Evolutionary conservation across 2,329 filamentous ascomycete species (phyloP).

Genomic region (Ciborinia camelliae): DNA sequence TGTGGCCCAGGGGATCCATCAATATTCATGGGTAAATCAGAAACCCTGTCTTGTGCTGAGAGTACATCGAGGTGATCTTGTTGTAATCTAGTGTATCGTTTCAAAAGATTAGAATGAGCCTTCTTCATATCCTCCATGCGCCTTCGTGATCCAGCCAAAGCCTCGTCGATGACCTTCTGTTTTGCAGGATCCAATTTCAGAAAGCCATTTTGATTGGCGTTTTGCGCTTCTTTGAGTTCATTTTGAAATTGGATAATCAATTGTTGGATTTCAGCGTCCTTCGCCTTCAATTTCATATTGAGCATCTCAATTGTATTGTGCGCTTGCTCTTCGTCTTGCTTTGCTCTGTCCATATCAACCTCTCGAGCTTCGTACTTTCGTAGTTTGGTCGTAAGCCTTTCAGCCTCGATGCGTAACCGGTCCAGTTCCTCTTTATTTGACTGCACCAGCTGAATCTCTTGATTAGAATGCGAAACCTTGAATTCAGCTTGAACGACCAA

Average conservation of each 20-base stretch:
- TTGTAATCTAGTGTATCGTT: conserved; percentile 49
- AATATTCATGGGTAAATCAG: conserved; percentile 9
- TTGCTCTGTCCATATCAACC: conserved; percentile 53
- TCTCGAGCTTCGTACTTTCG: conserved; percentile 63
- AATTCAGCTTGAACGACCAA: conserved; percentile 68
- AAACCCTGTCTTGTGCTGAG: background rate
- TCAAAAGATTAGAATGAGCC: conserved; percentile 48
- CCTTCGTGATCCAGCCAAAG: conserved; percentile 23
- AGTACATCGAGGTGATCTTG: conserved; percentile 38
- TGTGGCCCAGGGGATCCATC: conserved; percentile 3
- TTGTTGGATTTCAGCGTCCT: conserved; percentile 47
- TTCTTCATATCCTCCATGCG: conserved; percentile 50
- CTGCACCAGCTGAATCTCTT: conserved; percentile 62
- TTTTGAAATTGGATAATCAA: conserved; percentile 21
- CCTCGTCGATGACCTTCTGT: conserved; percentile 25
- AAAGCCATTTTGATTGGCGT: background rate
- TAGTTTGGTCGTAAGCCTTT: conserved; percentile 57
- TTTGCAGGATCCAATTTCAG: background rate
- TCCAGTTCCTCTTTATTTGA: conserved; percentile 59
- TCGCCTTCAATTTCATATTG: conserved; percentile 53
- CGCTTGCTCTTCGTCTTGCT: conserved; percentile 56
- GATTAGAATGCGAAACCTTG: conserved; percentile 60
- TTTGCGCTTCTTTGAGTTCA: conserved; percentile 43
- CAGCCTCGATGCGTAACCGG: conserved; percentile 55
- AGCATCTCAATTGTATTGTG: conserved; percentile 58